Evolutionary conservation across 2,329 filamentous ascomycete genomes (phyloP), one percentile per base, ranked within the genome.

Genomic region (Aspergillus floridensis): DNA sequence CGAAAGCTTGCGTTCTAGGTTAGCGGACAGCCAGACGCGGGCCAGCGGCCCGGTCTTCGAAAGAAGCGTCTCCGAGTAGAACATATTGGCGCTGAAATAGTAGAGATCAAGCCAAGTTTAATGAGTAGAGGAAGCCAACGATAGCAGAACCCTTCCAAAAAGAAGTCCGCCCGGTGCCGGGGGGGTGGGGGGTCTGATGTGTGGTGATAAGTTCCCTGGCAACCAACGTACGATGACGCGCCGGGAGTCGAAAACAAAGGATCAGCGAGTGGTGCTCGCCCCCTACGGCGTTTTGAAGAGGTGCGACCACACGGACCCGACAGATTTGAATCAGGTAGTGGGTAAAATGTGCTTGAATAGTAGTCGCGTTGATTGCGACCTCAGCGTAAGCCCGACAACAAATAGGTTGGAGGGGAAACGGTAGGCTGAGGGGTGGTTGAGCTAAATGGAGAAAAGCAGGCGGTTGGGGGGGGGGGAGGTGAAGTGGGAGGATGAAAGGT

Each of bases 1-100:
- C 68, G 93, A 96, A 61, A 99, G 87, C 81, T 98, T 99, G 82
- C 93, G 92, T 85, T 98, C 95, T 65, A 98, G 84, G 78, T 98
- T 99, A 81, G 95, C 92, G 32, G 95, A 96, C 63, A 98, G 86
- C 95, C 95, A 99, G 80, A 98, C 93, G 74, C 92, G 91, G 79
- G 95, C 95, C 82, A 99, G 80, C 72, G 95, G 93, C 82, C 95
- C 95, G 70, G 92, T 96, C 88, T 96, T 96, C 76, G 93, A 92
- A 70, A 99, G 86, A 60, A 99, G 86, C 57, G 92, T 92, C 82
- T 96, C 92, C 56, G 95, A 96, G 78, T 97, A 98, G 80, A 99
- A 99, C 95, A 99, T 99, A 44, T 44, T 16, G 70, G 63, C 71
- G 70, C 52, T 56, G 47, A 56, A 51, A 29, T 21, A 35, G 24